Conservation (phyloP, 148 eudicot genomes). For the Euryodendron excelsum region DNA sequence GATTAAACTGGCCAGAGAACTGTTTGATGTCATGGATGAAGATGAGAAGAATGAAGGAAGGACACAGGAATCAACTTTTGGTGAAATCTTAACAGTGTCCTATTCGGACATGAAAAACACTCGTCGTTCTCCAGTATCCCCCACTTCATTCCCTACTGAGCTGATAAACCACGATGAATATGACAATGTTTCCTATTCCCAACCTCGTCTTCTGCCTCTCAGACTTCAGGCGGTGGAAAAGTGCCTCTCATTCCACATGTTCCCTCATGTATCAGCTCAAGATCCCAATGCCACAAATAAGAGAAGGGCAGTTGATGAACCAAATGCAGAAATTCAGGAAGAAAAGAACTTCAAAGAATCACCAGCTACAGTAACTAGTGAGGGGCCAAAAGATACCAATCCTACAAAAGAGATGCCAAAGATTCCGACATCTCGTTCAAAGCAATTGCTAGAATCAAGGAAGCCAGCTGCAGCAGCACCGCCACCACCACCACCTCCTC, state of each 20-base stretch:
- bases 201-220: constrained; percentile 48
- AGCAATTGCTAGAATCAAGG: not conserved
- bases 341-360: constrained; percentile 13
- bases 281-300: constrained; percentile 18
- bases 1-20: constrained; percentile 57
- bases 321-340: constrained; percentile 21
- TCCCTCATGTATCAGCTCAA: constrained; percentile 38
- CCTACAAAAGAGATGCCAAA: not conserved
- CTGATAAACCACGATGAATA: not conserved
- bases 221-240: constrained; percentile 61
- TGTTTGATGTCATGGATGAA: constrained; percentile 57
- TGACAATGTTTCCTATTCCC: constrained; percentile 37
- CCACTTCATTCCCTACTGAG: constrained; percentile 65
- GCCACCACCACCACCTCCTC: constrained; percentile 22
- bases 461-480: not conserved
- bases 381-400: constrained; percentile 17
- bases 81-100: constrained; percentile 25
- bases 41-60: constrained; percentile 43
- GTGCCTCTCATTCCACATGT: constrained; percentile 57
- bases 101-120: constrained; percentile 36
- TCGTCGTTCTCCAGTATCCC: constrained; percentile 56
- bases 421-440: too few relatives aligned
- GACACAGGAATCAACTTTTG: constrained; percentile 27
- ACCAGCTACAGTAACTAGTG: constrained; percentile 17
- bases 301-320: constrained; percentile 16